A percentile compares a stretch with the other conserved stretches of the same genome.
These are phyloP conservation scores for Bolboschoenus planiculmis DNA, from an alignment of 176 grass and related monocot genomes.

Conservation along the genomic window DNA sequence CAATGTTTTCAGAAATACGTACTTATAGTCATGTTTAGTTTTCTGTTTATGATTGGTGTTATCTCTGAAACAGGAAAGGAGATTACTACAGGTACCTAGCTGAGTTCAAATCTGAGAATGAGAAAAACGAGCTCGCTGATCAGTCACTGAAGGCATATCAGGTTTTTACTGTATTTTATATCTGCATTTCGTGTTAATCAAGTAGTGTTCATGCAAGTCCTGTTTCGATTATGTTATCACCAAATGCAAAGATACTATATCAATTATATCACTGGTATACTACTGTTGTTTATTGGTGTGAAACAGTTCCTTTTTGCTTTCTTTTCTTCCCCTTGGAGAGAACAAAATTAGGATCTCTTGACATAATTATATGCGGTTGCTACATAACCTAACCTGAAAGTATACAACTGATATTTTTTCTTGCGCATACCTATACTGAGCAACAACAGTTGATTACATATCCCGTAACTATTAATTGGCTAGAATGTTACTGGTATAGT, in stretches of 20 bases:
- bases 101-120: slow-evolving; percentile 68
- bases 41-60: slow-evolving; percentile 2
- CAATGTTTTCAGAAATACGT: background rate
- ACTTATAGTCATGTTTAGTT: background rate
- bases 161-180: slow-evolving; percentile 33
- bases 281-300: background rate
- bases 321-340: background rate
- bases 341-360: background rate
- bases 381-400: background rate
- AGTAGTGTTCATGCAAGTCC: background rate
- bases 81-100: slow-evolving; percentile 88
- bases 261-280: background rate
- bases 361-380: background rate
- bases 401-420: background rate
- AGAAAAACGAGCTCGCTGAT: slow-evolving; percentile 64
- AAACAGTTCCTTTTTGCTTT: background rate
- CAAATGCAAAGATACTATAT: background rate
- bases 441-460: background rate
- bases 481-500: background rate
- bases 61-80: slow-evolving; percentile 53
- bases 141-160: slow-evolving; percentile 84
- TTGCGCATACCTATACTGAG: background rate
- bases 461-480: background rate
- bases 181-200: background rate
- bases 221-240: background rate